Conservation (phyloP, 2,329 filamentous ascomycete species). For the Zymoseptoria crescenta region DNA sequence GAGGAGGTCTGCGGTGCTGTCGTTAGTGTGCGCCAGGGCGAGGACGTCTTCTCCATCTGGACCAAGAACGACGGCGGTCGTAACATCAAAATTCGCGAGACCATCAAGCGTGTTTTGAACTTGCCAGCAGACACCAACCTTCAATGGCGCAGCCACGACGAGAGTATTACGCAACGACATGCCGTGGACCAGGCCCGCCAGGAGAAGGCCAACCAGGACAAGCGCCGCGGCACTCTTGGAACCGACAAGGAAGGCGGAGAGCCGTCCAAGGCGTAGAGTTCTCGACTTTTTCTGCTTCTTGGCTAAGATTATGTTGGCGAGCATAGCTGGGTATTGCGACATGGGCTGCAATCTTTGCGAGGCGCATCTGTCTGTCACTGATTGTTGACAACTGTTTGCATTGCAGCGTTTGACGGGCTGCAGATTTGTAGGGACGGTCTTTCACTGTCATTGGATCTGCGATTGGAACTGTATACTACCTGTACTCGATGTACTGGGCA, state of each 20-base stretch:
- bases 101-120: constrained; percentile 79
- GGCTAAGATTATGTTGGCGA: not conserved
- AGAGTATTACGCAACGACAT: constrained; percentile 85
- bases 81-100: constrained; percentile 96
- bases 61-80: constrained; percentile 86
- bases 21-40: constrained; percentile 85
- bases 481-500: not conserved
- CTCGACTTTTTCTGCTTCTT: not conserved
- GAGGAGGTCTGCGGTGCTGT: constrained; percentile 95
- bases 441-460: not conserved
- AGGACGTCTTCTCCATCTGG: constrained; percentile 98
- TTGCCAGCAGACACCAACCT: constrained; percentile 85
- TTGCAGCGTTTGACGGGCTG: not conserved
- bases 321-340: not conserved
- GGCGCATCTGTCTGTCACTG: not conserved
- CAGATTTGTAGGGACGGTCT: not conserved
- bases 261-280: not conserved
- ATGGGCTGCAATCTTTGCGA: not conserved
- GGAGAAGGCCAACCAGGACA: constrained; percentile 57
- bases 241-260: constrained; percentile 11
- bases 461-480: not conserved
- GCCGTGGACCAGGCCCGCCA: constrained; percentile 87
- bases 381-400: not conserved
- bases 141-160: constrained; percentile 92
- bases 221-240: constrained; percentile 34